A percentile compares a stretch with the other conserved stretches of the same genome.
These are phyloP conservation scores for Cryptococcus neoformans DNA, from an alignment of 1,284 basidiomycete species.

Conservation along the genomic window DNA sequence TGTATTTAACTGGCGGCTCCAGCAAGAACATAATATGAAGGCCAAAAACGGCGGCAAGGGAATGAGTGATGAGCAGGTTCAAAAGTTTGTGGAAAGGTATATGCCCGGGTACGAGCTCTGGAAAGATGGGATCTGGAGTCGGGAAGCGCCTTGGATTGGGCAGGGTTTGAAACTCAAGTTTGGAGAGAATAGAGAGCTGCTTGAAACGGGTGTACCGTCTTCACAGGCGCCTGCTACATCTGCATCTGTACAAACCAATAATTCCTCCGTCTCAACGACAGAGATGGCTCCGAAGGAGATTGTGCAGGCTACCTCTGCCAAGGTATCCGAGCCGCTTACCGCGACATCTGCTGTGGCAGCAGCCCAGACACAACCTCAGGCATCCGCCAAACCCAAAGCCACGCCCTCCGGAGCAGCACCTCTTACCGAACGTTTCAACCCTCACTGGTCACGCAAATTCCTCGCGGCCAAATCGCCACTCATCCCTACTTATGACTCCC, in stretches of 20 bases:
- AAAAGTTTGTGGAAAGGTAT: conserved; percentile 55
- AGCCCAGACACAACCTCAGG: too few species aligned
- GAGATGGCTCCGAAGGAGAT: not conserved
- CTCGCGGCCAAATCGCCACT: conserved; percentile 50
- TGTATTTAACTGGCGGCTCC: conserved; percentile 62
- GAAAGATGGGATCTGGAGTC: conserved; percentile 19
- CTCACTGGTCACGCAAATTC: conserved; percentile 51
- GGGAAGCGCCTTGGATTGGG: conserved; percentile 26
- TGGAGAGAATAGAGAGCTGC: conserved; percentile 36
- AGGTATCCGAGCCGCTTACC: not conserved
- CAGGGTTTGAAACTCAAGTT: conserved; percentile 28
- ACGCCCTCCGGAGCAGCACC: not conserved
- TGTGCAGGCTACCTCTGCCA: not conserved
- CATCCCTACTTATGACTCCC: conserved; percentile 50
- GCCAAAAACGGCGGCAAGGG: conserved; percentile 72
- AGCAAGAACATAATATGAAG: conserved; percentile 89
- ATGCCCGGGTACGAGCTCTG: conserved; percentile 42
- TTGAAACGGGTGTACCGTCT: conserved; percentile 13
- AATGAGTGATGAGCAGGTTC: conserved; percentile 78
- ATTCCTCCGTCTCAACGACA: not conserved
- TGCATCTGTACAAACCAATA: not conserved
- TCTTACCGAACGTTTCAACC: conserved; percentile 27
- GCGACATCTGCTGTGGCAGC: too few species aligned
- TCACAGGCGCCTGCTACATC: not conserved
- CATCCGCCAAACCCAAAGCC: not conserved